phyloP scores from a whole-genome alignment of 176 grass and related monocot genomes.

The Oryza meyeriana region DNA sequence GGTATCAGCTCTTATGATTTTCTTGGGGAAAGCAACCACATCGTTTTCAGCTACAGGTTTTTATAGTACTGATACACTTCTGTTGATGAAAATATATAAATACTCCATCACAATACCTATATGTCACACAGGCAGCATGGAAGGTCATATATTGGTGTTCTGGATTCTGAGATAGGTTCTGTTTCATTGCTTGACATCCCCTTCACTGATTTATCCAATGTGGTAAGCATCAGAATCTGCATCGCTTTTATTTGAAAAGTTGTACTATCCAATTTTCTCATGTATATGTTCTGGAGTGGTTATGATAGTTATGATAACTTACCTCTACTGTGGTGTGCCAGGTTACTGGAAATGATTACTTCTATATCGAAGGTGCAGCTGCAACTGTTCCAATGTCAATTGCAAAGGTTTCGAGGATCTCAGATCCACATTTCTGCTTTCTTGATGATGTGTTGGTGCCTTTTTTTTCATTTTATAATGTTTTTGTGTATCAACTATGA shows the following conservation, averaged over 20 bases:
- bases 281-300: conserved; percentile 4
- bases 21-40: conserved; percentile 57
- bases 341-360: conserved; percentile 56
- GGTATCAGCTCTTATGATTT: conserved; percentile 91
- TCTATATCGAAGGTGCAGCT: conserved; percentile 86
- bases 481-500: neutral
- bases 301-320: neutral
- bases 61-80: conserved; percentile 27
- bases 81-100: conserved; percentile 23
- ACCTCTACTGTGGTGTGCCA: conserved; percentile 27
- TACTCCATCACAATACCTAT: neutral
- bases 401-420: conserved; percentile 64
- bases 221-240: conserved; percentile 47
- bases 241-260: conserved; percentile 7
- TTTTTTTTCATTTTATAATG: neutral
- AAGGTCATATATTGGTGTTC: conserved; percentile 76
- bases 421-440: conserved; percentile 4
- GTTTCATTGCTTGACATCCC: conserved; percentile 78
- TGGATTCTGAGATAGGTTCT: conserved; percentile 62
- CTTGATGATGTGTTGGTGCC: neutral
- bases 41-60: conserved; percentile 94
- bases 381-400: conserved; percentile 64
- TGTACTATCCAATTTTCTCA: neutral
- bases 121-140: conserved; percentile 64
- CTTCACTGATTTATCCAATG: conserved; percentile 68